Conservation (phyloP, 768 basidiomycete species). For the Lactifluus pinguis region DNA sequence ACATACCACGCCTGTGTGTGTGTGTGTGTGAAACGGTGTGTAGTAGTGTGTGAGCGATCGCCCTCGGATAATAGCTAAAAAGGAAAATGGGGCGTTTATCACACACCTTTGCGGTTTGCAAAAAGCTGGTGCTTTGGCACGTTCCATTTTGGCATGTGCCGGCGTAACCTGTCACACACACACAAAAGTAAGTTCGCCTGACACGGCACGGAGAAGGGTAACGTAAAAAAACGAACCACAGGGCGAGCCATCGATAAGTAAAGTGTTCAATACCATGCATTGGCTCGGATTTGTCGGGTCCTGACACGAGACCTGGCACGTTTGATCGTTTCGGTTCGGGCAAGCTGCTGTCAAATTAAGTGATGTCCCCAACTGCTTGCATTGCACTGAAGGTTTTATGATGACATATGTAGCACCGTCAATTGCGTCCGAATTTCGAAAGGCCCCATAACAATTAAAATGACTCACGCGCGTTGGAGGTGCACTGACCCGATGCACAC, state of each 20-base stretch:
- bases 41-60: conserved; percentile 2
- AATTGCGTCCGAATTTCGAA: conserved; percentile 5
- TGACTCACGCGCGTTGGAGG: conserved; percentile 54
- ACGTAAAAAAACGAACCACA: conserved; percentile 48
- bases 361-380: conserved; percentile 61
- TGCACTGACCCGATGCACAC: conserved; percentile 75
- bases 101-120: conserved; percentile 52
- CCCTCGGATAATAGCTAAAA: not conserved
- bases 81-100: not conserved
- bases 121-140: conserved; percentile 50
- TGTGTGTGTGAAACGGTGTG: not conserved
- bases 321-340: conserved; percentile 49
- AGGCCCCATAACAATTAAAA: conserved; percentile 15
- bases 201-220: conserved; percentile 2
- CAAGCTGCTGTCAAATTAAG: conserved; percentile 62
- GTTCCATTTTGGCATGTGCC: conserved; percentile 55
- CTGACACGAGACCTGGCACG: conserved; percentile 74
- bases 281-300: conserved; percentile 51
- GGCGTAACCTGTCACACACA: conserved; percentile 45
- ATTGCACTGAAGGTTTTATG: conserved; percentile 48
- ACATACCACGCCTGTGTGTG: conserved; percentile 57
- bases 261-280: conserved; percentile 62
- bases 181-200: conserved; percentile 10
- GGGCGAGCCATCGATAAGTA: conserved; percentile 72
- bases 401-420: conserved; percentile 3